These are phyloP conservation scores for Emergomyces pasteurianus DNA, from an alignment of 2,329 filamentous ascomycete species.

Conservation along the genomic window DNA sequence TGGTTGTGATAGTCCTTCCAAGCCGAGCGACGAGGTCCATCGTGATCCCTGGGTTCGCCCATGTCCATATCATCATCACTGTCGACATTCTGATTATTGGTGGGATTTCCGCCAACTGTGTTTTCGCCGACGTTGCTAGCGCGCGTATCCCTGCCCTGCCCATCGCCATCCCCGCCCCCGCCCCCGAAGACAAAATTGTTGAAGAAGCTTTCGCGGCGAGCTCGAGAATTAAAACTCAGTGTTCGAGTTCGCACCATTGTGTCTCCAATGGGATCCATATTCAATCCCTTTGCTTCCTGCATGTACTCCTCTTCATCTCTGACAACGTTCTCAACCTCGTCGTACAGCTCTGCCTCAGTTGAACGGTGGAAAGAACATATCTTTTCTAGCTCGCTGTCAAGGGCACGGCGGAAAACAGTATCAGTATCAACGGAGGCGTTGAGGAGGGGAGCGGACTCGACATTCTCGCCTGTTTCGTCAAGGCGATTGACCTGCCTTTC, in stretches of 20 bases:
- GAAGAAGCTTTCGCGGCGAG: conserved; percentile 41
- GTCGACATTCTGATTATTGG: conserved; percentile 36
- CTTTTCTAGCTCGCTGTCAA: conserved; percentile 87
- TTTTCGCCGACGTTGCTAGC: conserved; percentile 34
- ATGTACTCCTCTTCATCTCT: conserved; percentile 61
- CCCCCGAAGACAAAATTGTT: conserved; percentile 37
- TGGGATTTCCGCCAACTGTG: conserved; percentile 42
- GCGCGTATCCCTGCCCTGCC: conserved; percentile 2
- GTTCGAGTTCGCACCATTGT: conserved; percentile 30
- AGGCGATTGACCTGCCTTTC: conserved; percentile 68
- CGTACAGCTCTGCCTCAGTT: conserved; percentile 79
- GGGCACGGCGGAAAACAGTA: conserved; percentile 63
- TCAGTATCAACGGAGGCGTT: conserved; percentile 60
- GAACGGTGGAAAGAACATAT: conserved; percentile 79
- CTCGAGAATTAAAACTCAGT: conserved; percentile 31
- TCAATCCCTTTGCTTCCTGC: conserved; percentile 39
- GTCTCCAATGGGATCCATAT: conserved; percentile 33
- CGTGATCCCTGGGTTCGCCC: conserved; percentile 29
- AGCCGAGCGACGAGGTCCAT: conserved; percentile 27
- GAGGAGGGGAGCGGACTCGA: conserved; percentile 76
- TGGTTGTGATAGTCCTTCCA: conserved; percentile 20
- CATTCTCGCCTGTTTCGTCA: conserved; percentile 48
- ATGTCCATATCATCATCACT: conserved; percentile 54
- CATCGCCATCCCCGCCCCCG: conserved; percentile 21
- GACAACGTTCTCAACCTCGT: conserved; percentile 67